phyloP scores from a whole-genome alignment of 257 asterid genomes.

The Haberlea rhodopensis region DNA sequence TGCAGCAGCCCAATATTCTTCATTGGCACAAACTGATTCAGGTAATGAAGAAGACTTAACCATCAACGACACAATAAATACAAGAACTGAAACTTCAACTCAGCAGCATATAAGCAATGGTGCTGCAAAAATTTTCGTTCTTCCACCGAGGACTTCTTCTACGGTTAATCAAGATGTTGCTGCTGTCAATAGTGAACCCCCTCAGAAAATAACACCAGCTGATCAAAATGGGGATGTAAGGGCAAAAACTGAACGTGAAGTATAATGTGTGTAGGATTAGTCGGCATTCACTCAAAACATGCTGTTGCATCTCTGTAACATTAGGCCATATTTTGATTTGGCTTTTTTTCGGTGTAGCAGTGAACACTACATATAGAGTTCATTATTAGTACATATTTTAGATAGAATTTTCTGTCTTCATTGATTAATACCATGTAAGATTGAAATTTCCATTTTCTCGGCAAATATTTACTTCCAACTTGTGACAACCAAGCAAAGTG shows the following conservation, averaged over 20 bases:
- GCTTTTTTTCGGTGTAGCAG: conserved; percentile 39
- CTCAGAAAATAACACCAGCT: conserved; percentile 33
- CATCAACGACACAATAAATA: conserved; percentile 40
- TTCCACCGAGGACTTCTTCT: conserved; percentile 34
- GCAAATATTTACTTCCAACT: neutral
- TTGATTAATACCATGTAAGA: conserved; percentile 27
- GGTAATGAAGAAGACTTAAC: conserved; percentile 35
- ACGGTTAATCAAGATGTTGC: conserved; percentile 33
- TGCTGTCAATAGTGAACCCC: conserved; percentile 29
- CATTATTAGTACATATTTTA: conserved; percentile 37
- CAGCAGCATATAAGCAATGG: conserved; percentile 59
- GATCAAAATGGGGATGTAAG: conserved; percentile 59
- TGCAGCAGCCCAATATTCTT: conserved; percentile 65
- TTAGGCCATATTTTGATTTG: conserved; percentile 34
- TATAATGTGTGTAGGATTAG: conserved; percentile 41
- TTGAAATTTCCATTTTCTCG: neutral
- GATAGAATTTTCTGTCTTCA: conserved; percentile 24
- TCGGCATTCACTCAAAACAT: conserved; percentile 24
- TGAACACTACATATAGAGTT: conserved; percentile 33
- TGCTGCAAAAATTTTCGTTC: conserved; percentile 32
- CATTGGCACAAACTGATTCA: conserved; percentile 51
- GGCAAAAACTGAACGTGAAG: conserved; percentile 32
- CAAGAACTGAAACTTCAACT: conserved; percentile 36
- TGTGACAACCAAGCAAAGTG: neutral
- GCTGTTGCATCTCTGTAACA: conserved; percentile 45